phyloP scores from a whole-genome alignment of 805 yeast species.

The Saccharomycopsis oosterbeekiorum region DNA sequence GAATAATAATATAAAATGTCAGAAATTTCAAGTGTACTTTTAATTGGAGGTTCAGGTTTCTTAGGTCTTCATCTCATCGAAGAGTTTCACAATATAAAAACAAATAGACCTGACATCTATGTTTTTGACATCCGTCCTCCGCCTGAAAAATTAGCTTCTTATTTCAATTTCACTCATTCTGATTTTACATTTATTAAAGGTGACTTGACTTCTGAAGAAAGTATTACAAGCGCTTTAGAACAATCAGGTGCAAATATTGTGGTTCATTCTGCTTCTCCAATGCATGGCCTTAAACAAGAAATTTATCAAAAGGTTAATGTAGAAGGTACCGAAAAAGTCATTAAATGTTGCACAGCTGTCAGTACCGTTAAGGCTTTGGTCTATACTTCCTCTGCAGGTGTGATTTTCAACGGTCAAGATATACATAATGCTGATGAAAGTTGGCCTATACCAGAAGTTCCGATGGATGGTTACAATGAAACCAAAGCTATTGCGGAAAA shows the following conservation, averaged over 20 bases:
- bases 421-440: constrained; percentile 86
- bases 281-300: constrained; percentile 77
- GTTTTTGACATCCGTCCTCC: constrained; percentile 89
- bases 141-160: constrained; percentile 60
- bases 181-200: constrained; percentile 62
- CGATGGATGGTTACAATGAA: constrained; percentile 95
- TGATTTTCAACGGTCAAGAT: constrained; percentile 91
- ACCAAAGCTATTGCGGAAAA: constrained; percentile 89
- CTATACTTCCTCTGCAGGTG: constrained; percentile 96
- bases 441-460: constrained; percentile 84
- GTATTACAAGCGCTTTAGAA: constrained; percentile 54
- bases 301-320: constrained; percentile 87
- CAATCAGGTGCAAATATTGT: constrained; percentile 57
- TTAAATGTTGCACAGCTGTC: constrained; percentile 48
- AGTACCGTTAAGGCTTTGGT: constrained; percentile 53
- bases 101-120: constrained; percentile 57
- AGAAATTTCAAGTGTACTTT: constrained; percentile 38
- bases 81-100: constrained; percentile 58
- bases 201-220: constrained; percentile 68
- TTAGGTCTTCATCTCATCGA: constrained; percentile 86
- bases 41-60: constrained; percentile 95
- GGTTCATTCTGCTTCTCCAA: constrained; percentile 95
- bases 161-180: constrained; percentile 61
- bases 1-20: background rate
- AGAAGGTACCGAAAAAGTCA: constrained; percentile 70